Base-by-base conservation (phyloP, 768 basidiomycete genomes). In the Russula abietina region DNA sequence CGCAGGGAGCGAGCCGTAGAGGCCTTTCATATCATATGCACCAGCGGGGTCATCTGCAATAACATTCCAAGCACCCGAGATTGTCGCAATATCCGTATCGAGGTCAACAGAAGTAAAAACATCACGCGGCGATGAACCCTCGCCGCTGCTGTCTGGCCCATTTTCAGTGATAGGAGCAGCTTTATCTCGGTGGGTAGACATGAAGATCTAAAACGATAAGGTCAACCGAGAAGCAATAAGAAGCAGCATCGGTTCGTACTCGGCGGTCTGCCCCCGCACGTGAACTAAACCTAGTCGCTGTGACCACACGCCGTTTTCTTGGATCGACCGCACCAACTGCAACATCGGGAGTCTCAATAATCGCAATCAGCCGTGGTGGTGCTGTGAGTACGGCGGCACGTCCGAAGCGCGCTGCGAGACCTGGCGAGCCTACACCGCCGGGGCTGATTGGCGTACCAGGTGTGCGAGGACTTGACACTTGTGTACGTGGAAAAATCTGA, bases 251-350 rank as follows among this genome's bases (percentile, higher is more conserved):
- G 11, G 2, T 28, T 75, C 88, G 61, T 61, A 93, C 92, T 77
- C 88, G 80, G 54, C 92, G 78, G 75, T 91, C 86, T 28, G 93
- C 91, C 2, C 92, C 93, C 7, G 81, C 76, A 60, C 93, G 78
- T 26, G 89, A 86, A 71, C 91, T 93, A 71, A 94, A 95, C 64
- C 93, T 77, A 19, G 92, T 96, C 8, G 90, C 89, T 58, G 91
- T 93, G 16, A 92, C 87, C 1, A 94, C 89, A 53, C 93, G 77
- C 68, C 88, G 79, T 79, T 93, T 91, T 72, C 80, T 78, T 19
- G 90, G 84, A 72, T 95, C 93, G 10, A 93, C 89, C 26, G 92
- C 89, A 10, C 93, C 93, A 41, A 92, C 84, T n/a, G 86, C 91
- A 10, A 93, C 86, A 71, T 93, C 93, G 0, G 91, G 90, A 11